Evolutionary conservation across 1,284 basidiomycete species (phyloP).

Genomic region (Pascua sp.): DNA sequence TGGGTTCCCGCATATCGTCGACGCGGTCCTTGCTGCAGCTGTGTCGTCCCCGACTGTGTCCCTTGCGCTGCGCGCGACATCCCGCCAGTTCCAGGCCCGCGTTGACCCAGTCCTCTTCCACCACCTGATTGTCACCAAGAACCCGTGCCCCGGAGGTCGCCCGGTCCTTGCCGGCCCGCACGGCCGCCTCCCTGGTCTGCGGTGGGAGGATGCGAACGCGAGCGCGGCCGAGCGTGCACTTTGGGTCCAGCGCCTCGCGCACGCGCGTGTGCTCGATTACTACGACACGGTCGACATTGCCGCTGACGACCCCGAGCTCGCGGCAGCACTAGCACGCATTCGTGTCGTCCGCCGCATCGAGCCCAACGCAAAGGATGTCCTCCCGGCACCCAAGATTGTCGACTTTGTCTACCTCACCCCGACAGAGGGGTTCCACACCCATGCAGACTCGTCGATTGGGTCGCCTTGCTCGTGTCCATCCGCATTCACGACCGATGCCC

Average conservation of each 20-base stretch:
- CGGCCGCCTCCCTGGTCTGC: slow-evolving; percentile 4
- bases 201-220: not conserved
- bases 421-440: not conserved
- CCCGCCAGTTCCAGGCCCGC: too few species aligned
- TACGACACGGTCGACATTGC: slow-evolving; percentile 5
- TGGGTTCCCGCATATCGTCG: too few species aligned
- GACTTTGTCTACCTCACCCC: slow-evolving; percentile 5
- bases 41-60: too few species aligned
- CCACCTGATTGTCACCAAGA: too few species aligned
- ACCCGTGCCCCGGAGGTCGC: too few species aligned
- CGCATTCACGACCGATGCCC: not conserved
- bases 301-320: slow-evolving; percentile 1
- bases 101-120: too few species aligned
- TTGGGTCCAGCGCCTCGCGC: not conserved
- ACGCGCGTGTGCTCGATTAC: slow-evolving; percentile 7
- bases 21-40: too few species aligned
- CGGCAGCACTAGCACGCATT: not conserved
- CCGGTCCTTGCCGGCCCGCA: too few species aligned
- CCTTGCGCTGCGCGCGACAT: too few species aligned
- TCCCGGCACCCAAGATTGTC: slow-evolving; percentile 1
- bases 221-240: not conserved
- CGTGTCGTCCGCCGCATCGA: slow-evolving; percentile 2
- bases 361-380: not conserved
- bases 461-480: not conserved
- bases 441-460: not conserved